Evolutionary conservation across 1,139 yeast genomes (phyloP).

Genomic region (Zhuliangozyma blackwelliae): DNA sequence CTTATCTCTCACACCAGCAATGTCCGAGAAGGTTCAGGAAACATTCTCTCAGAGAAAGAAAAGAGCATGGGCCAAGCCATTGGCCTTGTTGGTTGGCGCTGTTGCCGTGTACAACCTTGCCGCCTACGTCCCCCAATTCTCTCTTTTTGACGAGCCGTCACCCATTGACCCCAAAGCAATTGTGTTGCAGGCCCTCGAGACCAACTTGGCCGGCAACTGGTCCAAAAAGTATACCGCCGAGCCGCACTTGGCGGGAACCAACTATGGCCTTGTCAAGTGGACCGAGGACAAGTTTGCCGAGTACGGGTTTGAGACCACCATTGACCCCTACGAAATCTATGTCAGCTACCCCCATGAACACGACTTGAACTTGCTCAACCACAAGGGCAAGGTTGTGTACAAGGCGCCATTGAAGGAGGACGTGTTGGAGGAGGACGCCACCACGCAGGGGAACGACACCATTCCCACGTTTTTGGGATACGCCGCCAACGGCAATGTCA

Average conservation of each 20-base stretch:
- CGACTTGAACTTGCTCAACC: slow-evolving; percentile 37
- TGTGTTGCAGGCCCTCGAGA: slow-evolving; percentile 35
- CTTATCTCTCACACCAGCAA: no score
- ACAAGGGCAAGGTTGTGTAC: slow-evolving; percentile 36
- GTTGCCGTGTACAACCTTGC: no score
- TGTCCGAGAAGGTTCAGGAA: slow-evolving; percentile 1
- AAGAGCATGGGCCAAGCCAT: not conserved
- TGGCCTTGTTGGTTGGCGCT: no score
- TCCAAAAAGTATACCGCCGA: slow-evolving; percentile 50
- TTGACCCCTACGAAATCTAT: slow-evolving; percentile 58
- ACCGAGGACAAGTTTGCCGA: slow-evolving; percentile 59
- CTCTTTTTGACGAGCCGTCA: no score
- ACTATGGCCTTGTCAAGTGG: slow-evolving; percentile 59
- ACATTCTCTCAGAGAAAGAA: not conserved
- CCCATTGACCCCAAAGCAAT: slow-evolving; percentile 13
- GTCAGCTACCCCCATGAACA: slow-evolving; percentile 50
- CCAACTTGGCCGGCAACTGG: slow-evolving; percentile 55
- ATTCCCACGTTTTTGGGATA: slow-evolving; percentile 45
- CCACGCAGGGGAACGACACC: slow-evolving; percentile 46
- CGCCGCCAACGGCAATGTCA: slow-evolving; percentile 47
- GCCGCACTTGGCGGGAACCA: slow-evolving; percentile 73
- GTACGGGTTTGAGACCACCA: slow-evolving; percentile 49
- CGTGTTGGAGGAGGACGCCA: slow-evolving; percentile 62
- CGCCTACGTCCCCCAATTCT: no score
- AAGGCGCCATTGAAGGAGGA: slow-evolving; percentile 72